A percentile compares a stretch with the other conserved stretches of the same genome.
These are phyloP conservation scores for Anisodus tanguticus DNA, from an alignment of 257 asterid species.

Conservation along the genomic window DNA sequence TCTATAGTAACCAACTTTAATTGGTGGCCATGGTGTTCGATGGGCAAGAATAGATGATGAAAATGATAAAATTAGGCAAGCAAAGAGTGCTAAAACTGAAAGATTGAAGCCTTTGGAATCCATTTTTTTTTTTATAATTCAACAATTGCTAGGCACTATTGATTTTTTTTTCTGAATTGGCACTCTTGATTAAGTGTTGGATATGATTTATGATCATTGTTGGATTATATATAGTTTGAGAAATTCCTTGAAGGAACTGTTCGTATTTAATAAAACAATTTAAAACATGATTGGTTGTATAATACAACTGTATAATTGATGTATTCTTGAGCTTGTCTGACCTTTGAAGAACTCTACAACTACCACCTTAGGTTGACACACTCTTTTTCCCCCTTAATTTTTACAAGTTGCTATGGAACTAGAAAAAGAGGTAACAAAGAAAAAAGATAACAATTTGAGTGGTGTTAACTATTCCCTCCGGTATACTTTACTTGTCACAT, in stretches of 20 bases:
- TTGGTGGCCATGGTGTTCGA: not conserved
- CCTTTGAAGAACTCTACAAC: constrained; percentile 18
- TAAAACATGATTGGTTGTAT: not conserved
- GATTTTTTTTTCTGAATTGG: not conserved
- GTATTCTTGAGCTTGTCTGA: not conserved
- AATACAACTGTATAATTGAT: not conserved
- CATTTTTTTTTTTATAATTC: not conserved
- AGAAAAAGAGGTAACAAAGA: not conserved
- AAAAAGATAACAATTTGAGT: too few species aligned
- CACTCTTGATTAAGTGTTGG: not conserved
- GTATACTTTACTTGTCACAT: too few species aligned
- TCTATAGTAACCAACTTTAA: not conserved
- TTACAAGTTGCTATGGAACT: not conserved
- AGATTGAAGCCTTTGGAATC: not conserved
- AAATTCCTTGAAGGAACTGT: not conserved
- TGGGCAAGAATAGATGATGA: not conserved
- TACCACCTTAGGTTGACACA: not conserved
- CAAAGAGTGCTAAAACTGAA: not conserved
- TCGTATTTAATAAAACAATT: not conserved
- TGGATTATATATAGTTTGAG: constrained; percentile 2
- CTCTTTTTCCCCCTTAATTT: not conserved
- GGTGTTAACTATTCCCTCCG: too few species aligned
- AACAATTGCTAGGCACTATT: not conserved
- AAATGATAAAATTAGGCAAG: constrained; percentile 20
- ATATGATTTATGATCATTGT: not conserved